phyloP scores from a whole-genome alignment of 78 protist genomes.

The Cavenderia fasciculata region DNA sequence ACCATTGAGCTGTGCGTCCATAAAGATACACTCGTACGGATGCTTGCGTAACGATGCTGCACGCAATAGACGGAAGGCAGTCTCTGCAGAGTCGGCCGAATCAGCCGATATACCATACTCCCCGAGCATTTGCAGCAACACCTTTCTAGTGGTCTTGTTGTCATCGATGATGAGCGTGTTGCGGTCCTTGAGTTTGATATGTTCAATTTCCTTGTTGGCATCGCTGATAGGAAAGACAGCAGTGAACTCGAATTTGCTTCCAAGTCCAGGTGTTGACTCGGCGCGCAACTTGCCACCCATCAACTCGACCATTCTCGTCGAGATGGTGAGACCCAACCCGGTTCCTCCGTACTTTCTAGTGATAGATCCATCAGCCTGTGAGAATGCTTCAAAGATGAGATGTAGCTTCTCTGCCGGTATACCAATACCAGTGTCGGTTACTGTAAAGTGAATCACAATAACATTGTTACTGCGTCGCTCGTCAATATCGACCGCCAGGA shows the following conservation, averaged over 20 bases:
- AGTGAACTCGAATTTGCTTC: slow-evolving; percentile 64
- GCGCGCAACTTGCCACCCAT: slow-evolving; percentile 82
- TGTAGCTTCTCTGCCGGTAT: slow-evolving; percentile 74
- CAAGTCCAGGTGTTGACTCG: slow-evolving; percentile 51
- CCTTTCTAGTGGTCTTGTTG: slow-evolving; percentile 24
- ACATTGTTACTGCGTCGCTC: neutral
- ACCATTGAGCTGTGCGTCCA: slow-evolving; percentile 70
- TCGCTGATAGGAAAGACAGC: slow-evolving; percentile 53
- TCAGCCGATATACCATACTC: slow-evolving; percentile 63
- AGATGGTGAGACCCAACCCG: slow-evolving; percentile 88
- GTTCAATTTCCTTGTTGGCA: neutral
- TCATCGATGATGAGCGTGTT: slow-evolving; percentile 72
- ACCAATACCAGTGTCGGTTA: slow-evolving; percentile 80
- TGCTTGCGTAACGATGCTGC: neutral
- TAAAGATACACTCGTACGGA: slow-evolving; percentile 54
- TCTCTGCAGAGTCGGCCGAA: slow-evolving; percentile 13
- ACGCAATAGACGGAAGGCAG: slow-evolving; percentile 18
- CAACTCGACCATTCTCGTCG: slow-evolving; percentile 76
- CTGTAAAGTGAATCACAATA: slow-evolving; percentile 20
- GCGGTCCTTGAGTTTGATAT: slow-evolving; percentile 35
- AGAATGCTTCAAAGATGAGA: slow-evolving; percentile 73
- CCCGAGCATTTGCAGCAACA: slow-evolving; percentile 16
- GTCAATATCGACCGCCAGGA: neutral
- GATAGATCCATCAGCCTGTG: slow-evolving; percentile 86
- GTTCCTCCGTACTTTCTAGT: slow-evolving; percentile 88